Conservation (phyloP, 345 rosid species). For the Arabidopsis suecica region DNA sequence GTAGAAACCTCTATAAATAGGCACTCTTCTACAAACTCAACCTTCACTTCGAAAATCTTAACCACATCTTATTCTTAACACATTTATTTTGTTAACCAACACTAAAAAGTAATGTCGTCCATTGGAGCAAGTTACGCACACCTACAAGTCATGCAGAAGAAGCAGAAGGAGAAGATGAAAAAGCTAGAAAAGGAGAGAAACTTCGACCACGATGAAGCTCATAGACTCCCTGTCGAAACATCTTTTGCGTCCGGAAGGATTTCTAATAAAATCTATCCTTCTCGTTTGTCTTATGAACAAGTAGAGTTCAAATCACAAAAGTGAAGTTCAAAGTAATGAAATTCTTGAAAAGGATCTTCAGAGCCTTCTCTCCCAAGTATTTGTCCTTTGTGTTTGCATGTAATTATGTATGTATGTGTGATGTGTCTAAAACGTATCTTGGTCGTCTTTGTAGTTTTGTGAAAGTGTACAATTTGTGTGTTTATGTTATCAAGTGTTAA, state of each 20-base stretch:
- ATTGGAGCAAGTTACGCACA: slow-evolving; percentile 45
- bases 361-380: not conserved
- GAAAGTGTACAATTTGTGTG: not conserved
- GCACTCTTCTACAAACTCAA: slow-evolving; percentile 24
- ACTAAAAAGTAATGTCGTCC: slow-evolving; percentile 33
- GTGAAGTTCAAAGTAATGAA: not conserved
- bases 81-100: not conserved
- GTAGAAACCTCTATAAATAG: slow-evolving; percentile 32
- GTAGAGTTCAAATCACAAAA: slow-evolving; percentile 11
- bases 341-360: slow-evolving; percentile 12
- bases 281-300: slow-evolving; percentile 25
- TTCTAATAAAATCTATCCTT: slow-evolving; percentile 32
- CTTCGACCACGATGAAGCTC: slow-evolving; percentile 14
- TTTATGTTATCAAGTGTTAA: not conserved
- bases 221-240: not conserved
- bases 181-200: slow-evolving; percentile 20
- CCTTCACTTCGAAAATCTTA: slow-evolving; percentile 27
- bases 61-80: slow-evolving; percentile 9
- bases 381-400: slow-evolving; percentile 14
- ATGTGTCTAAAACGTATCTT: slow-evolving; percentile 17
- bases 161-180: slow-evolving; percentile 37
- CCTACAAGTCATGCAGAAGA: slow-evolving; percentile 38
- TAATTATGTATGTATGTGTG: slow-evolving; percentile 9
- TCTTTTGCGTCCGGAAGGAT: slow-evolving; percentile 18
- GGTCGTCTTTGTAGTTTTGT: slow-evolving; percentile 9